Percentiles rank a stretch among this genome's conserved stretches.
These are phyloP conservation scores for Penicillium vulpinum DNA, from an alignment of 2,329 filamentous ascomycete genomes.

Conservation along the genomic window DNA sequence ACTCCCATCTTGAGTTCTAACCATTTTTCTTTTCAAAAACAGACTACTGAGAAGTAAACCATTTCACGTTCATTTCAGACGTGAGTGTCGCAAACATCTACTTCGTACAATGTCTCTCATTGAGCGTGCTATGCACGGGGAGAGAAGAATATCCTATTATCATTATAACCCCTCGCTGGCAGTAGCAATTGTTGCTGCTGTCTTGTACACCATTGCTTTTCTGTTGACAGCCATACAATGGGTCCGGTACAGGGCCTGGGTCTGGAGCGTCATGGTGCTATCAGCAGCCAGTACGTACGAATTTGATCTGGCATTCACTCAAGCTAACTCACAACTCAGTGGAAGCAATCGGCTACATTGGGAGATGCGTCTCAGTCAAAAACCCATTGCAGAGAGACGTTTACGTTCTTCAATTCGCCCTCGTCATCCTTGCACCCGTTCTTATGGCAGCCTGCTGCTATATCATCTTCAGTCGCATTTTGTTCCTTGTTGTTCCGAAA, in stretches of 20 bases:
- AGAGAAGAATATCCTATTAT: constrained; percentile 16
- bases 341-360: constrained; percentile 42
- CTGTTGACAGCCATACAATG: constrained; percentile 32
- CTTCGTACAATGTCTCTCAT: background rate
- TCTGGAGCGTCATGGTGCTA: constrained; percentile 37
- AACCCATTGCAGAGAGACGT: constrained; percentile 24
- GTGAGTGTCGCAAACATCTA: background rate
- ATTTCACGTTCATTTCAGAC: background rate
- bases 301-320: background rate
- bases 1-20: background rate
- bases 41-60: background rate
- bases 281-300: constrained; percentile 30
- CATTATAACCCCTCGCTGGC: constrained; percentile 31
- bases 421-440: constrained; percentile 42
- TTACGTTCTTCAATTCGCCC: constrained; percentile 41
- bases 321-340: constrained; percentile 24
- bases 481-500: constrained; percentile 41
- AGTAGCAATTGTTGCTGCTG: constrained; percentile 31
- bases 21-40: background rate
- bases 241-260: constrained; percentile 33
- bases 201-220: constrained; percentile 29
- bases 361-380: constrained; percentile 32
- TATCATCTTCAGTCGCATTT: constrained; percentile 42
- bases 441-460: constrained; percentile 46
- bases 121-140: background rate